phyloP scores from a whole-genome alignment of 257 asterid genomes.

The Plectranthus barbatus region DNA sequence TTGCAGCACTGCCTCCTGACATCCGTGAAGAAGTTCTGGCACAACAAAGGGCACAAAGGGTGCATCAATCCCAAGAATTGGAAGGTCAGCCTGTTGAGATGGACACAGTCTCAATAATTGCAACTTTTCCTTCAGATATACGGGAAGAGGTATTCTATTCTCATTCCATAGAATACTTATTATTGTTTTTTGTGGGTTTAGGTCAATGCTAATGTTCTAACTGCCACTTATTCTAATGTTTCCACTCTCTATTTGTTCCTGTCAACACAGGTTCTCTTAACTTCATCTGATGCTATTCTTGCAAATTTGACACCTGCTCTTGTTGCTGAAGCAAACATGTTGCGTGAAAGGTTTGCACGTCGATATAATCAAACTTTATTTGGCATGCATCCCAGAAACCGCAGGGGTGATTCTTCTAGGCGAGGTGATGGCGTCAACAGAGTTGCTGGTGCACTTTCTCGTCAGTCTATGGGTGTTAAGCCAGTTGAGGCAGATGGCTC shows the following conservation, averaged over 20 bases:
- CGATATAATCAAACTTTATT: conserved; percentile 76
- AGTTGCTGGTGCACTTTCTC: conserved; percentile 62
- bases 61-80: conserved; percentile 80
- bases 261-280: conserved; percentile 71
- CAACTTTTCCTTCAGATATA: conserved; percentile 91
- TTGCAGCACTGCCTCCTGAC: conserved; percentile 94
- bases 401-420: conserved; percentile 91
- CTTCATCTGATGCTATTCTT: conserved; percentile 94
- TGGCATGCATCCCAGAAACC: conserved; percentile 79
- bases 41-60: conserved; percentile 90
- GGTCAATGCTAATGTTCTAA: background rate
- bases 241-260: too few relatives aligned
- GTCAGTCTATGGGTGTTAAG: conserved; percentile 63
- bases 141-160: conserved; percentile 75
- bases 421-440: conserved; percentile 69
- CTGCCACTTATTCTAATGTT: background rate
- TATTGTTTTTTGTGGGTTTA: background rate
- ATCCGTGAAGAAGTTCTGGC: conserved; percentile 92
- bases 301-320: conserved; percentile 93
- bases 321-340: conserved; percentile 92
- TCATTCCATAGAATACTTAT: background rate
- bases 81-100: conserved; percentile 99
- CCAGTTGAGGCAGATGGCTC: conserved; percentile 90
- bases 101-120: conserved; percentile 96
- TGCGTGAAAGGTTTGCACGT: conserved; percentile 95